Percentiles rank a stretch among this genome's conserved stretches.
phyloP scores from a whole-genome alignment of 345 rosid genomes.

The Salix koriyanagi region DNA sequence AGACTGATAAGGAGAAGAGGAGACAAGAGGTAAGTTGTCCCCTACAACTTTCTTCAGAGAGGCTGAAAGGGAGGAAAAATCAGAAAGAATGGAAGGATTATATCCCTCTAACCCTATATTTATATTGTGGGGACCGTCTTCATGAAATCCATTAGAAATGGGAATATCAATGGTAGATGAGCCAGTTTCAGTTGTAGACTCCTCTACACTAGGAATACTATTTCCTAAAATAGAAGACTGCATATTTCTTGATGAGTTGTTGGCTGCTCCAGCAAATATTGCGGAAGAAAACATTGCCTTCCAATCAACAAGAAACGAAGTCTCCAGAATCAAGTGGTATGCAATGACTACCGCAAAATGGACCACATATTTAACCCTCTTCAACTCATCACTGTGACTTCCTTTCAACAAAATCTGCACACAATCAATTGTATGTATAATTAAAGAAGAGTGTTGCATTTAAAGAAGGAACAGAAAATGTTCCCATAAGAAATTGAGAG shows the following conservation, averaged over 20 bases:
- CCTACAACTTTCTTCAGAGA: constrained; percentile 62
- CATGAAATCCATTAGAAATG: constrained; percentile 37
- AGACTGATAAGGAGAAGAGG: constrained; percentile 41
- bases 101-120: constrained; percentile 39
- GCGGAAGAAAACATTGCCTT: constrained; percentile 74
- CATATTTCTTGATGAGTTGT: constrained; percentile 16
- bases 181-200: constrained; percentile 26
- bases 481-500: background rate
- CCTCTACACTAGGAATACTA: constrained; percentile 24
- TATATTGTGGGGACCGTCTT: constrained; percentile 21
- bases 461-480: background rate
- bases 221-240: constrained; percentile 27
- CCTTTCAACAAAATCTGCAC: constrained; percentile 90
- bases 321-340: constrained; percentile 85
- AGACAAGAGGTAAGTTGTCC: constrained; percentile 36
- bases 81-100: constrained; percentile 69
- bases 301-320: constrained; percentile 79
- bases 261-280: constrained; percentile 29
- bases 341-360: constrained; percentile 68
- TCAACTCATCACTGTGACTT: constrained; percentile 69
- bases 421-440: constrained; percentile 10
- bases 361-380: constrained; percentile 74
- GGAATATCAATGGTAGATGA: constrained; percentile 37
- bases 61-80: constrained; percentile 76
- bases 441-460: background rate